phyloP scores from a whole-genome alignment of 352 stramenopile genomes.

The Phytopythium ostracodes region DNA sequence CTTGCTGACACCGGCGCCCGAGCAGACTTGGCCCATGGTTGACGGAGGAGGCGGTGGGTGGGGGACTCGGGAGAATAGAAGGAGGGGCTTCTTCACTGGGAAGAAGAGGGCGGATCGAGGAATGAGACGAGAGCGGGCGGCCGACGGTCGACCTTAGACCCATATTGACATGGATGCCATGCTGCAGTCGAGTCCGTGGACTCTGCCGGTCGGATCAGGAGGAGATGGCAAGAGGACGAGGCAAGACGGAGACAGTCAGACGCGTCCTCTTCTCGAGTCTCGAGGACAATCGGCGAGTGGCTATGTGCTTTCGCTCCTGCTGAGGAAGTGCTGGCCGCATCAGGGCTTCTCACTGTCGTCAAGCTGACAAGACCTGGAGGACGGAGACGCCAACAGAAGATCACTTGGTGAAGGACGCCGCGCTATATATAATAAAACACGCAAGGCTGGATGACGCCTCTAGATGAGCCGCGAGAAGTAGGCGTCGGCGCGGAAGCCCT shows the following conservation, averaged over 20 bases:
- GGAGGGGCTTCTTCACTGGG: slow-evolving; percentile 16
- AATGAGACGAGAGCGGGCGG: slow-evolving; percentile 16
- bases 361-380: neutral
- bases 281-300: neutral
- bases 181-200: no score
- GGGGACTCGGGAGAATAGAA: slow-evolving; percentile 1
- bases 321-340: no score
- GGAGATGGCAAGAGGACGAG: neutral
- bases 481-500: slow-evolving; percentile 64
- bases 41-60: neutral
- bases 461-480: slow-evolving; percentile 78
- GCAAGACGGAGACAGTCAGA: neutral
- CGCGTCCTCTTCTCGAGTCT: neutral
- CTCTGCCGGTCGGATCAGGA: neutral
- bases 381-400: neutral
- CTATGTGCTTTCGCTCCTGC: neutral
- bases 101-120: slow-evolving; percentile 24
- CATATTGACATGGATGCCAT: no score
- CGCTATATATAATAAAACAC: neutral
- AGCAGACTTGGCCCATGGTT: slow-evolving; percentile 59
- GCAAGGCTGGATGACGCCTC: neutral
- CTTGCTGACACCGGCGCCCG: slow-evolving; percentile 40
- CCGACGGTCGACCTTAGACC: no score
- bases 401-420: neutral
- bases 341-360: no score